Evolutionary conservation across 148 eudicot species (phyloP), one percentile per base, ranked within the genome.

Genomic region (Camellia granthamiana): DNA sequence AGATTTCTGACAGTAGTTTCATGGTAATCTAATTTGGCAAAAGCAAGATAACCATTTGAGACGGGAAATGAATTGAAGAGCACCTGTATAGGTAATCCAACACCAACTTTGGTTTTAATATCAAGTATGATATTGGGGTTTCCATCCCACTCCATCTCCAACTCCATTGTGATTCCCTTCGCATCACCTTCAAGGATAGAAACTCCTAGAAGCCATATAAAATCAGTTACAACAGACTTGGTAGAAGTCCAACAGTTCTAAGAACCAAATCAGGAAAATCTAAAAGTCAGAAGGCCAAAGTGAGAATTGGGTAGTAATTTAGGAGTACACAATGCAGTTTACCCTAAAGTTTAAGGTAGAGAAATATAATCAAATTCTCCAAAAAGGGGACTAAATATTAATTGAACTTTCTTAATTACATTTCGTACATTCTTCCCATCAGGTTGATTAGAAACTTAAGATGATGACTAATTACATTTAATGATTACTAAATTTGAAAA

Each of bases 71-170:
- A 52, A 65, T 56, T 21, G 30, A 69, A 68, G 59, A 60, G 38
- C 41, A 92, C 98, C 97, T 94, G 97, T 80, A 94, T 83, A 47
- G 98, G 98, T 47, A 92, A 77, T 9, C 91, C 87, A 9, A 94
- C 90, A 66, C 98, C 98, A 74, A 94, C 81, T 83, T 72, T 85
- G 21, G 98, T 91, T 81, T 86, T 88, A 61, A 94, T 82, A 67
- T 92, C 97, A 77, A 94, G 90, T 23, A 86, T 73, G 44, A 94
- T 89, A 52, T 87, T 88, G 7, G 98, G 98, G 71, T 94, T 90
- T 54, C 97, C 98, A 87, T 94, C 98, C 98, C 98, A 94, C 76
- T 94, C 95, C 86, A 92, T 47, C 80, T 94, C 97, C 78, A 94
- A 44, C 81, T 94, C 98, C 97, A 94, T 89, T 72, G 90, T 77